A percentile compares a stretch with the other conserved stretches of the same genome.
Evolutionary conservation across 768 basidiomycete species (phyloP).

Genomic region (Mycena latifolia): DNA sequence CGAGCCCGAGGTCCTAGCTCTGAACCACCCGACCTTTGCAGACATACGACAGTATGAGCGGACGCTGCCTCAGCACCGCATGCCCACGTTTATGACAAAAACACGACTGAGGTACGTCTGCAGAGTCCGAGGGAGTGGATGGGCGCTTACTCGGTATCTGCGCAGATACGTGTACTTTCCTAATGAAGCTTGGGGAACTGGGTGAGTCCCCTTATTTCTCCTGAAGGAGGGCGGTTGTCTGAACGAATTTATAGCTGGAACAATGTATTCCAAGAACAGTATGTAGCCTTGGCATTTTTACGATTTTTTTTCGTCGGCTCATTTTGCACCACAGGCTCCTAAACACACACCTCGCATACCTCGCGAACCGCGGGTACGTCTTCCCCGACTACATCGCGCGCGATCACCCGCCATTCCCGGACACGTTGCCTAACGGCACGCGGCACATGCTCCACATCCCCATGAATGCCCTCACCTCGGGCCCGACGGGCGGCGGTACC

Average conservation of each 20-base stretch:
- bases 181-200: conserved; percentile 21
- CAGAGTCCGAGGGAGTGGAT: not conserved
- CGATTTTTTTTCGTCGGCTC: not conserved
- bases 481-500: conserved; percentile 31
- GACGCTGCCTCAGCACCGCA: conserved; percentile 26
- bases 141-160: not conserved
- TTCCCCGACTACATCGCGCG: conserved; percentile 31
- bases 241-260: conserved; percentile 5
- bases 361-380: conserved; percentile 31
- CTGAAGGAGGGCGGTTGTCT: not conserved
- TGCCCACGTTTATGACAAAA: not conserved
- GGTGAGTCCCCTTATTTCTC: not conserved
- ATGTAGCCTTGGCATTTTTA: not conserved
- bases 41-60: conserved; percentile 23
- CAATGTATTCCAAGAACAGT: conserved; percentile 32
- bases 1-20: not conserved
- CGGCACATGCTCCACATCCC: conserved; percentile 27
- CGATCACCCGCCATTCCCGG: conserved; percentile 29
- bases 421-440: conserved; percentile 19
- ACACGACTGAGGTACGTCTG: conserved; percentile 1
- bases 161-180: conserved; percentile 30
- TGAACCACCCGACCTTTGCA: conserved; percentile 26
- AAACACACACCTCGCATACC: conserved; percentile 33
- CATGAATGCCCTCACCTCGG: conserved; percentile 32
- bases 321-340: conserved; percentile 21